Evolutionary conservation across 106 monocot species (phyloP).

Genomic region (Phalaenopsis equestris): DNA sequence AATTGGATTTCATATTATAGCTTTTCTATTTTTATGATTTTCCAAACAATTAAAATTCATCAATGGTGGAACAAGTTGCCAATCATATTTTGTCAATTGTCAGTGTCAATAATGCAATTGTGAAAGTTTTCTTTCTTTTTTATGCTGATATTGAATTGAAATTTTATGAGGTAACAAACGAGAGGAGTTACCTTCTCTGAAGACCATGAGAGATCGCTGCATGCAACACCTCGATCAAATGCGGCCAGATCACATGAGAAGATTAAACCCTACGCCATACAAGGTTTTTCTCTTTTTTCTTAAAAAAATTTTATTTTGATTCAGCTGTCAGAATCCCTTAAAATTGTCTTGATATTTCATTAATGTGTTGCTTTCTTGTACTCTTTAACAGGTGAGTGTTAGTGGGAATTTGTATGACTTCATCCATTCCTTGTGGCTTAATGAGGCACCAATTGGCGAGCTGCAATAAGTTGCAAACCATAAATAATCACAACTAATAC

Average conservation of each 20-base stretch:
- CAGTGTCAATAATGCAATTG: no score
- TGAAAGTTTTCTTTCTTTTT: no score
- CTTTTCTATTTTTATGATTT: no score
- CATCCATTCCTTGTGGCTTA: slow-evolving; percentile 96
- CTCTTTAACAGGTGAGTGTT: slow-evolving; percentile 62
- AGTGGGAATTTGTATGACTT: slow-evolving; percentile 84
- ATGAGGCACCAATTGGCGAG: slow-evolving; percentile 86
- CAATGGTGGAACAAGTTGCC: no score
- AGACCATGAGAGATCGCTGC: slow-evolving; percentile 57
- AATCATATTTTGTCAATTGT: no score
- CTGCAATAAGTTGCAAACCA: slow-evolving; percentile 29
- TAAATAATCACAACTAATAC: no score
- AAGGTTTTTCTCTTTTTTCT: slow-evolving; percentile 37
- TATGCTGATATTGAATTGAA: not conserved
- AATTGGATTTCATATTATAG: no score
- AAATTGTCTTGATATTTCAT: not conserved
- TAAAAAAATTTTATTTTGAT: not conserved
- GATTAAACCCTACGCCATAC: slow-evolving; percentile 89
- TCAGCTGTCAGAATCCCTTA: not conserved
- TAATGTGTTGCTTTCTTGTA: no score
- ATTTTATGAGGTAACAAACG: slow-evolving; percentile 31
- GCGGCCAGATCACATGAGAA: slow-evolving; percentile 84
- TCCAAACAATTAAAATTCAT: no score
- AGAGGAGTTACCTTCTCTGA: slow-evolving; percentile 57
- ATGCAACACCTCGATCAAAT: slow-evolving; percentile 60